Evolutionary conservation across 345 rosid species (phyloP), one percentile per base, ranked within the genome.

Genomic region (Pelargonium nanum): DNA sequence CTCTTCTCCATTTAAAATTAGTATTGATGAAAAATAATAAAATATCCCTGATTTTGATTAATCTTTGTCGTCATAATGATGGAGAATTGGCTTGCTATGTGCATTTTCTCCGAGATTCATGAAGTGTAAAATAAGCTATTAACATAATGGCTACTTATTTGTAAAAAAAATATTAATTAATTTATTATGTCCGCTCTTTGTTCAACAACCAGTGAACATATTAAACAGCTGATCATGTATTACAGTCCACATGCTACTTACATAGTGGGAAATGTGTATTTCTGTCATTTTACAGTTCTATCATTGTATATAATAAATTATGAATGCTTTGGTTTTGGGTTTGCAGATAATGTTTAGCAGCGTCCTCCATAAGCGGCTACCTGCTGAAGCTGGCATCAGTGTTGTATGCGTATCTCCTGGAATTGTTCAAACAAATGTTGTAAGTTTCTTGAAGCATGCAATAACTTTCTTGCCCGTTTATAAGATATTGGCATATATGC

Each of bases 301-400:
- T 44, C 17, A 19, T 15, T 58, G 26, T 23, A 15, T 15, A 66
- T 17, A 55, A 40, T 53, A 52, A 56, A 59, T 59, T 21, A 19
- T 24, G 20, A 64, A 50, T 24, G 6, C 57, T 50, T 16, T 51
- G 53, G 60, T 22, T 45, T 62, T 73, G 58, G 44, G 65, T 62
- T 75, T 87, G 79, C 88, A 93, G 97, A 80, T 93, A 60, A 93
- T 82, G 96, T 93, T 93, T 75, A 93, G 92, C 63, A 86, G 91
- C 73, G 72, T 80, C 70, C 97, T 93, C 64, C 89, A 87, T 53
- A 86, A 74, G 68, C 79, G 81, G 67, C 73, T 93, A 58, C 99
- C 99, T 76, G 83, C 82, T 69, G 98, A 92, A 87, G 72, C 97
- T 58, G 97, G 94, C 75, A 81, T 93, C 53, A 89, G 78, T 60